Base-by-base conservation (phyloP, 2,329 filamentous ascomycete genomes). In the Pestalotiopsis sp. region DNA sequence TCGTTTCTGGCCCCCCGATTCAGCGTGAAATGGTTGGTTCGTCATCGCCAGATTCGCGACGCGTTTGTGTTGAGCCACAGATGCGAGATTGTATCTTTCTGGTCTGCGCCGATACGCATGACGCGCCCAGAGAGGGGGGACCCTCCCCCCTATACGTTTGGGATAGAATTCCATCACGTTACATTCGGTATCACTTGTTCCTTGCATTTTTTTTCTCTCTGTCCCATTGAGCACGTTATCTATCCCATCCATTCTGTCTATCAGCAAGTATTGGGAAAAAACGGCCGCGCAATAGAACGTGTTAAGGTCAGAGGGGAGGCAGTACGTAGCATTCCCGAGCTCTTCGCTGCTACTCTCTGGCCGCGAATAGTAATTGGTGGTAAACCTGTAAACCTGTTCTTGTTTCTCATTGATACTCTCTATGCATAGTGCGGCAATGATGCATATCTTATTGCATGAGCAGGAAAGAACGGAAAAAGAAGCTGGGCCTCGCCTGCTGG, bases 171-270 rank as follows among this genome's bases (percentile, higher is more conserved):
- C 30, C 58, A 52, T 20, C 38, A 63, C 17, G 65, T 66, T 66
- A 39, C 65, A 66, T 66, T 66, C 65, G 65, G 65, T 39, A 66
- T n/a, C 26, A 56, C 17, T 13, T 13, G 24, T 55, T 66, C 48
- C 65, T 57, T 66, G 65, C 65, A 66, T 20, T 26, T 35, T 26
- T 35, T 35, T 3, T 35, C 6, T 35, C 26, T 35, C 7, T 35
- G 30, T 35, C 30, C 30, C 30, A 35, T 35, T 9, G 6, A 35
- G 30, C 30, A 35, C 30, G 30, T 7, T 35, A 35, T 35, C 30
- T 35, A 35, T 26, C 26, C 26, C 26, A 26, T 26, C 26, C 26
- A 26, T 35, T 9, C 30, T 35, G 30, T 9, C 30, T 35, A 35
- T 35, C 30, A 35, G 30, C 30, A 35, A 35, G 30, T 35, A 35